phyloP scores from a whole-genome alignment of 225 moss, liverwort and hornwort species.

The Anthoceros angustus region DNA sequence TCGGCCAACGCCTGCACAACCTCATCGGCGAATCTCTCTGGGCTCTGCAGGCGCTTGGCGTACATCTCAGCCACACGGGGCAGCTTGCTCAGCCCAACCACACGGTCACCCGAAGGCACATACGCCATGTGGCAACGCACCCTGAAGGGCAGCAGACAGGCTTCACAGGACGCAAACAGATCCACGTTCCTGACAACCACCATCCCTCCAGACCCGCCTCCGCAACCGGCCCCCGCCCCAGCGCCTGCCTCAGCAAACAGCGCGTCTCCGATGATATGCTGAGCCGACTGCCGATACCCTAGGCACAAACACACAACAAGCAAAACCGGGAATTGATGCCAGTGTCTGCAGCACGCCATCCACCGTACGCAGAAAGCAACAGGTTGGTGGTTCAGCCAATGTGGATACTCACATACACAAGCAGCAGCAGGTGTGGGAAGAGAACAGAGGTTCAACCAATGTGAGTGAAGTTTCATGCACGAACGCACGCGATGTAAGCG shows the following conservation, averaged over 20 bases:
- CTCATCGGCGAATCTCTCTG: constrained; percentile 49
- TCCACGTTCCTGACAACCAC: constrained; percentile 84
- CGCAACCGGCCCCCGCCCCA: constrained; percentile 55
- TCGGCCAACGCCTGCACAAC: constrained; percentile 51
- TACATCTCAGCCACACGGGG: constrained; percentile 72
- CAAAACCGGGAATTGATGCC: constrained; percentile 15
- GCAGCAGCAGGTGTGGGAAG: constrained; percentile 2
- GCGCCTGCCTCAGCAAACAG: constrained; percentile 69
- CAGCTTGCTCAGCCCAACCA: constrained; percentile 93
- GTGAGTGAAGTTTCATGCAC: constrained; percentile 3
- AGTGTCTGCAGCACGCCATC: not conserved
- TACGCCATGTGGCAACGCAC: constrained; percentile 78
- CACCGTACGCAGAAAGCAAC: constrained; percentile 1
- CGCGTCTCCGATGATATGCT: constrained; percentile 72
- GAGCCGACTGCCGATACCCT: constrained; percentile 78
- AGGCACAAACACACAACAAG: constrained; percentile 18
- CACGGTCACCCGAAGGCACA: constrained; percentile 73
- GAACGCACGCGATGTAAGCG: not conserved
- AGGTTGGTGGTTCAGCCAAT: not conserved
- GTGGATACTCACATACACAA: constrained; percentile 6
- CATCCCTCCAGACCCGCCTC: constrained; percentile 93
- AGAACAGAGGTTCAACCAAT: constrained; percentile 5
- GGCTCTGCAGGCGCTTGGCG: constrained; percentile 80
- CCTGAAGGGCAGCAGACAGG: constrained; percentile 75
- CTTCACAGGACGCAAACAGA: constrained; percentile 66